Conservation (phyloP, 345 rosid species). For the Eucalyptus caleyi region DNA sequence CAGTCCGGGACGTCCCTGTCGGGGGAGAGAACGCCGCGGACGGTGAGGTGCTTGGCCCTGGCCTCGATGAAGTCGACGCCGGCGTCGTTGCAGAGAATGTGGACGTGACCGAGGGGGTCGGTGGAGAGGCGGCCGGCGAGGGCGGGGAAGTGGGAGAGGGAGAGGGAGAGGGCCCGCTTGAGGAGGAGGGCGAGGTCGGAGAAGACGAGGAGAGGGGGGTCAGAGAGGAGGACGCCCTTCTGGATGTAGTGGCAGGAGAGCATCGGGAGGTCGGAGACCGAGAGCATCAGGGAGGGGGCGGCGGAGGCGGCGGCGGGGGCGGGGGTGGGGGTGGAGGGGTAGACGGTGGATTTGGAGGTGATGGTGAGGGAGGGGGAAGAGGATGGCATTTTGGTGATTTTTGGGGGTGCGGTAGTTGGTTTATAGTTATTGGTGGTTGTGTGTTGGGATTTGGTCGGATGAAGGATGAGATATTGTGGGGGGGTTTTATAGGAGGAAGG, state of each 20-base stretch:
- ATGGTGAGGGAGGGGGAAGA: constrained; percentile 3
- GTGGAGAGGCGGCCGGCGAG: constrained; percentile 81
- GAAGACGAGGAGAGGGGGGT: constrained; percentile 33
- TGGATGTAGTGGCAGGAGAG: constrained; percentile 97
- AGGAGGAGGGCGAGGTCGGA: constrained; percentile 30
- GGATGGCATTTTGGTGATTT: constrained; percentile 34
- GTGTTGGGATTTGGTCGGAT: not conserved
- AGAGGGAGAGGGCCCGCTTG: constrained; percentile 47
- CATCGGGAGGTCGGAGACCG: constrained; percentile 95
- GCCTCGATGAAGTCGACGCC: constrained; percentile 66
- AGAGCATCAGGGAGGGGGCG: constrained; percentile 36
- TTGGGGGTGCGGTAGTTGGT: not conserved
- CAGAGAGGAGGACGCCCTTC: constrained; percentile 65
- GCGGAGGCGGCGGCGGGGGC: constrained; percentile 1
- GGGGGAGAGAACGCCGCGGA: constrained; percentile 26
- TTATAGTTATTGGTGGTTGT: not conserved
- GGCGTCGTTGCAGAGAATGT: constrained; percentile 60
- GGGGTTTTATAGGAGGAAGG: not conserved
- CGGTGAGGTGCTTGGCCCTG: constrained; percentile 26
- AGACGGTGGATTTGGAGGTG: constrained; percentile 46
- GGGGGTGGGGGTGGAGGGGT: constrained; percentile 34
- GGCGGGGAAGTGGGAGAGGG: constrained; percentile 73
- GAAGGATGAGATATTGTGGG: not conserved
- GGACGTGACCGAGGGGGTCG: constrained; percentile 42
- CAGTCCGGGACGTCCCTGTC: constrained; percentile 37